Base-by-base conservation (phyloP, 768 basidiomycete genomes). In the Phlebiopsis gigantea region DNA sequence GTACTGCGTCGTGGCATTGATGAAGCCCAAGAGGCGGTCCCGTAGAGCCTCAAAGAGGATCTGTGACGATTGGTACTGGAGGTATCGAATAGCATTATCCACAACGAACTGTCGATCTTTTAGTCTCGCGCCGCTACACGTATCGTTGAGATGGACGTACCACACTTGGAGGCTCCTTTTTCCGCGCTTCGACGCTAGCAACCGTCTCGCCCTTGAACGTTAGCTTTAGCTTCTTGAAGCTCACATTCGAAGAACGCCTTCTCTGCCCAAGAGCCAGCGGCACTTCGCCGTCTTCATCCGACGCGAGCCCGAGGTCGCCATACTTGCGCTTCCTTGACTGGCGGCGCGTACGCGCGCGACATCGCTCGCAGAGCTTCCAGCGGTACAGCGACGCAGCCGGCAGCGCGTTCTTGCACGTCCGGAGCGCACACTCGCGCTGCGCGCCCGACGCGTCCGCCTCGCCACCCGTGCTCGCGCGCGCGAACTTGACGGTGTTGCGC, bases 331-430 rank as follows among this genome's bases (percentile, higher is more conserved):
- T 51, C 26, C 59, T 41, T 21, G 47, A 43, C 21, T 47, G 26
- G 10, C 30, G 47, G 9, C 65, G 61, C 28, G 56, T 47, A 10
- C 54, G 45, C 26, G 28, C 30, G 8, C 65, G 67, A 41, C 67
- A 68, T 8, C 15, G 41, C 4, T 58, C 56, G 49, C 67, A 68
- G 19, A 55, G 30, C 56, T 59, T 63, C 44, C 45, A 68, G 19
- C 41, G 49, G 51, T 66, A 66, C 12, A 45, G 48, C 5, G 42
- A 31, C 21, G 46, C 44, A 1, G 63, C 59, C 2, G 66, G 63
- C 9, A 69, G 55, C 21, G 63, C 34, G 15, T 44, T 55, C 19
- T 54, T 47, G 47, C 68, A 69, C 9, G 25, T 42, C 2, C 41
- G 31, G 14, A 53, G 45, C 41, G 46, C 46, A 54, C 68, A 69